Evolutionary conservation across 495 filamentous ascomycete genomes (phyloP), one percentile per base, ranked within the genome.

Genomic region (Aspergillus sparsus): DNA sequence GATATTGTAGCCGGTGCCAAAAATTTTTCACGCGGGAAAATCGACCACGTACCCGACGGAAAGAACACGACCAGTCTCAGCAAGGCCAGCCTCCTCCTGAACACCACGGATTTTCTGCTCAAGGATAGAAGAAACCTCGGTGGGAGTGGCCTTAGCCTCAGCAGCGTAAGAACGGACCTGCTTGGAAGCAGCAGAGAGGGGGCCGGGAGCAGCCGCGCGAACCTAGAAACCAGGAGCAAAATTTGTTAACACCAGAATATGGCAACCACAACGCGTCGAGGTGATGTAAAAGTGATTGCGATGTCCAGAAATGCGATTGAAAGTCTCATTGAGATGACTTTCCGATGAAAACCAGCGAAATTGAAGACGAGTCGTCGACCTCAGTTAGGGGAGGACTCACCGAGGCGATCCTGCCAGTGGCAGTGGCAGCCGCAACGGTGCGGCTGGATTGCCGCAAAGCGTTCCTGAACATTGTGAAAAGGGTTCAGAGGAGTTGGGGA

Each of bases 91-190:
- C 83, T 98, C 94, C 81, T 98, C 95, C 76, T 93, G 85, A 67
- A 97, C 90, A 84, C 94, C 95, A 75, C 95, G 89, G 72, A 98
- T 98, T 77, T 93, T 84, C 86, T 97, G 93, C 83, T 98, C 94
- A 71, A 98, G 89, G 76, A 98, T 97, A 68, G 94, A 97, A 62
- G 95, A 97, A 65, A 98, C 94, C 83, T 98, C 94, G 66, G 94
- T 98, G 67, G 94, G 94, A 31, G 91, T 79, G 66, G 94, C 93
- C 83, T 97, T 97, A 60, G 91, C 90, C 77, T 96, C 92, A 77
- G 85, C 83, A 71, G 93, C 93, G 82, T 96, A 98, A 77, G 84
- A 85, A 77, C 94, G 90, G 76, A 86, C 80, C 77, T 95, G 89
- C 78, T 89, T 82, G 71, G 87, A 81, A 69, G 84, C 80, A 73